Evolutionary conservation across 2,329 filamentous ascomycete species (phyloP), one percentile per base, ranked within the genome.

Genomic region (Amauroascus niger): DNA sequence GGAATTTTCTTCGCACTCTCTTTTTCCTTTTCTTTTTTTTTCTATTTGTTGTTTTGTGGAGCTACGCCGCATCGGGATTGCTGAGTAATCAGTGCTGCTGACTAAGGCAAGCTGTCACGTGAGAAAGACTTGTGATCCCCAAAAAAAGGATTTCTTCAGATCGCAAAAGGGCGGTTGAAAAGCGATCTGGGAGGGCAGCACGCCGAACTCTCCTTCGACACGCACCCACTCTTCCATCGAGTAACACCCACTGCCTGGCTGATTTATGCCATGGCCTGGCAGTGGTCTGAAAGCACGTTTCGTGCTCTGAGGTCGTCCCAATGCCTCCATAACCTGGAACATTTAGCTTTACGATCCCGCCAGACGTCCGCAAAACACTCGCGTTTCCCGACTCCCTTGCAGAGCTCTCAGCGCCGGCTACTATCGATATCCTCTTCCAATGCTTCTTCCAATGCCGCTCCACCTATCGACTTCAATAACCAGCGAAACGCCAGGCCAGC

Each of bases 401-500:
- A 41, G 30, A 53, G 16, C 44, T 53, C 20, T 49, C 55, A 57
- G 43, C 45, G 41, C 14, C 62, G 61, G 57, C 53, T 53, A 6
- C 56, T 61, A 35, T 64, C 60, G 7, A 61, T 55, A 6, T 54
- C 56, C 9, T 5, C 48, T n/a, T 8, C 56, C 37, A 63, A 64
- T 55, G 55, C 58, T 30, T 24, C 35, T 66, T 67, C 60, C 20
- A 49, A 58, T 33, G 65, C 68, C 30, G 65, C 67, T 26, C 63
- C 66, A 14, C 62, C 67, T 52, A 66, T 70, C 52, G 59, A 73
- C 55, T 65, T 68, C 54, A 33, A 28, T 18, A 49, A 60, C 32
- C 62, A n/a, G n/a, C n/a, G 63, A 56, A 55, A 20, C 41, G 59
- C 71, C 26, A 59, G 63, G 24, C 78, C 81, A 59, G 83, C 87